phyloP scores from a whole-genome alignment of 352 stramenopile genomes.

The Peronospora tabacina region DNA sequence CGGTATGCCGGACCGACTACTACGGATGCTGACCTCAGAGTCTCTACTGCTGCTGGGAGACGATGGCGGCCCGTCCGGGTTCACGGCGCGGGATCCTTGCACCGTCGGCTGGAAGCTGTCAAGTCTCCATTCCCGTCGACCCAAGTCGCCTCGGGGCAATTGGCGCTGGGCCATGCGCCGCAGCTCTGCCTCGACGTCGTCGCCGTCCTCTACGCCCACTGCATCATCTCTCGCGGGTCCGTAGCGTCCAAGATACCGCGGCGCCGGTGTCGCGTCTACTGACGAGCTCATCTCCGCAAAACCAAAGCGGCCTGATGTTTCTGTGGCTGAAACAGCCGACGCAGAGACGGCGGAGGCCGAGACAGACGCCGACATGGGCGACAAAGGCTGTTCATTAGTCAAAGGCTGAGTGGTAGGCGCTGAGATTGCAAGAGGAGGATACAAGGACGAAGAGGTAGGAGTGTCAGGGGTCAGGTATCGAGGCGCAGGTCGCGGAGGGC shows the following conservation, averaged over 20 bases:
- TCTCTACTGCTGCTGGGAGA: slow-evolving; percentile 39
- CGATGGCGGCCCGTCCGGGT: slow-evolving; percentile 24
- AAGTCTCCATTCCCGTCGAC: slow-evolving; percentile 65
- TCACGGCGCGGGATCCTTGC: slow-evolving; percentile 16
- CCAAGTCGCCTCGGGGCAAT: slow-evolving; percentile 67
- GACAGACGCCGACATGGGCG: slow-evolving; percentile 47
- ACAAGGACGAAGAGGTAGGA: slow-evolving; percentile 12
- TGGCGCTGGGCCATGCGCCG: slow-evolving; percentile 71
- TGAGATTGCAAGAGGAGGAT: slow-evolving; percentile 10
- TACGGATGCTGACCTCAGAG: slow-evolving; percentile 29
- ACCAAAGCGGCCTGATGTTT: slow-evolving; percentile 48
- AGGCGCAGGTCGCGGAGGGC: slow-evolving; percentile 30
- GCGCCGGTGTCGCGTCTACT: slow-evolving; percentile 63
- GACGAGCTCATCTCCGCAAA: slow-evolving; percentile 80
- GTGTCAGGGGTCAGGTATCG: slow-evolving; percentile 40
- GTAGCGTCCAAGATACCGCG: slow-evolving; percentile 66
- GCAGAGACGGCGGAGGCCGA: slow-evolving; percentile 69
- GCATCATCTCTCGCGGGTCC: slow-evolving; percentile 15
- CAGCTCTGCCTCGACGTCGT: slow-evolving; percentile 73
- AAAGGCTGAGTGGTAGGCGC: slow-evolving; percentile 3
- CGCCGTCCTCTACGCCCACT: slow-evolving; percentile 26
- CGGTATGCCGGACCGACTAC: slow-evolving; percentile 13
- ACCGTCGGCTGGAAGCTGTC: slow-evolving; percentile 38
- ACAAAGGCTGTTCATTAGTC: slow-evolving; percentile 22
- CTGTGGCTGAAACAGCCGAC: slow-evolving; percentile 72